A percentile compares a stretch with the other conserved stretches of the same genome.
Conservation (phyloP, 2,329 filamentous ascomycete species). For the Didymella pinodella region DNA sequence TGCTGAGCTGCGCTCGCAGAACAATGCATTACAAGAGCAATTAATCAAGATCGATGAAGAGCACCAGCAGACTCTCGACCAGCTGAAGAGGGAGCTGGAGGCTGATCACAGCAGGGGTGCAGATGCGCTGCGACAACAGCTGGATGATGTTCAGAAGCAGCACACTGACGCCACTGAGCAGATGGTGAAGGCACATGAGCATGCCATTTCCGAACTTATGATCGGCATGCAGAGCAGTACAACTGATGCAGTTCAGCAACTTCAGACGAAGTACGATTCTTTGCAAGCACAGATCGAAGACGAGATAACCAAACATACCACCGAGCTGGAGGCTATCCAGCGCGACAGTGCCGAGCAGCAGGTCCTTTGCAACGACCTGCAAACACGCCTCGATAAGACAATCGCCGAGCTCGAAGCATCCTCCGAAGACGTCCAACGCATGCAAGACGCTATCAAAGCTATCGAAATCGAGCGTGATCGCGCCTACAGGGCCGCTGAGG, state of each 20-base stretch:
- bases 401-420: constrained; percentile 17
- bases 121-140: constrained; percentile 32
- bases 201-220: constrained; percentile 49
- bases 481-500: constrained; percentile 31
- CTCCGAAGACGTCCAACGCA: constrained; percentile 20
- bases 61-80: constrained; percentile 42
- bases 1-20: constrained; percentile 37
- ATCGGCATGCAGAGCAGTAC: constrained; percentile 45
- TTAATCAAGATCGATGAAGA: constrained; percentile 39
- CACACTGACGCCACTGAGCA: constrained; percentile 41
- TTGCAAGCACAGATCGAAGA: constrained; percentile 34
- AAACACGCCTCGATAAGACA: constrained; percentile 29
- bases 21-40: constrained; percentile 33
- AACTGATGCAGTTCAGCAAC: constrained; percentile 42
- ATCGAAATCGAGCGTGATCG: constrained; percentile 32
- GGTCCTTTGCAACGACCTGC: constrained; percentile 26
- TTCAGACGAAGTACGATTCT: constrained; percentile 46
- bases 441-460: constrained; percentile 25
- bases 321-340: constrained; percentile 34
- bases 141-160: constrained; percentile 39
- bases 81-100: constrained; percentile 41
- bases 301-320: constrained; percentile 28
- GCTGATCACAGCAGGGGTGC: constrained; percentile 42
- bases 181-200: constrained; percentile 45
- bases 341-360: constrained; percentile 30